Base-by-base conservation (phyloP, 1,139 yeast species). In the Diutina pseudorugosa region DNA sequence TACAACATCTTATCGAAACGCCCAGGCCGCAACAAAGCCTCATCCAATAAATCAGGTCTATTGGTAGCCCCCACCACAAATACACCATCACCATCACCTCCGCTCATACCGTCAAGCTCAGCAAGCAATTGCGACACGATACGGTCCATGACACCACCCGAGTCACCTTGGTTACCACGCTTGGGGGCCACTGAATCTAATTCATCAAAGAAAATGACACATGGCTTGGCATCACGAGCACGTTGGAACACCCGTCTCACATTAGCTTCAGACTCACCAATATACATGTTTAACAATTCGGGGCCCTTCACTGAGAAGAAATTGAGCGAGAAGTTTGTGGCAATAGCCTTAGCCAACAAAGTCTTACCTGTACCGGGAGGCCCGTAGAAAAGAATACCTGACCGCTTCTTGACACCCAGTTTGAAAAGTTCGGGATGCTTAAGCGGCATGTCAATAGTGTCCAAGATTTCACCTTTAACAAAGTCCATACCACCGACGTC, bases 311-410 rank as follows among this genome's bases (percentile, higher is more conserved):
- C 97, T 58, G 96, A 87, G 68, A 93, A 91, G 66, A 93, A 93
- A 64, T 93, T 93, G 58, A 93, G 75, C 3, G 96, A 86, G 63
- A 91, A 93, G 58, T 91, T 89, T 1, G 97, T 88, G 1, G 98
- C 98, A 61, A 93, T 93, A 0, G 98, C 98, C 65, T 93, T 93
- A 11, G 98, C 98, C 55, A 93, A 73, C 47, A 93, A 73, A 0
- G 98, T 93, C 64, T 93, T 93, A 60, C 98, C 98, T 0, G 98
- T 93, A 27, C 98, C 98, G 0, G 98, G 98, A 0, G 98, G 98
- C 0, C 98, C 98, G 67, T 93, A 93, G 64, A 93, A 90, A 57
- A 93, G 70, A 44, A 93, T 87, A 54, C 98, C 98, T 63, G 95
- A 85, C 66, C 98, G 76, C 65, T 93, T 91, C 66, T 93, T 91